phyloP scores from a whole-genome alignment of 2,329 filamentous ascomycete genomes.

The Neonectria magnoliae region DNA sequence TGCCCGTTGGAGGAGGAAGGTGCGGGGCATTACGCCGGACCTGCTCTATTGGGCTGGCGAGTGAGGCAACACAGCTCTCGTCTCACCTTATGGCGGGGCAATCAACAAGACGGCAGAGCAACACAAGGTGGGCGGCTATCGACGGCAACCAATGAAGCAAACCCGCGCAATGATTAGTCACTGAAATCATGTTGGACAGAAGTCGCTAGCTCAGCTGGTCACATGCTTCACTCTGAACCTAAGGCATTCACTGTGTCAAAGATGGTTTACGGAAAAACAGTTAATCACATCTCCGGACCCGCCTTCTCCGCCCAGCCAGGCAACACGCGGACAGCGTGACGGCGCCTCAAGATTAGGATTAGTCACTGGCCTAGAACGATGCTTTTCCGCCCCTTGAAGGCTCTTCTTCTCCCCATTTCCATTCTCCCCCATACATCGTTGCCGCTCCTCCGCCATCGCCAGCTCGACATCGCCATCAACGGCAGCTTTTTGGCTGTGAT shows the following conservation, averaged over 20 bases:
- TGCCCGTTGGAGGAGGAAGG: constrained; percentile 48
- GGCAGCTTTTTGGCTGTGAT: constrained; percentile 14
- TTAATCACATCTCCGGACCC: not conserved
- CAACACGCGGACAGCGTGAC: not conserved
- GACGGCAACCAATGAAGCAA: constrained; percentile 44
- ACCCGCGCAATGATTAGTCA: constrained; percentile 38
- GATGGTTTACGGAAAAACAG: constrained; percentile 25
- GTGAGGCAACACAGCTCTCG: constrained; percentile 34
- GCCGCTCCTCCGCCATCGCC: constrained; percentile 30
- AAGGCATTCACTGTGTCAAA: not conserved
- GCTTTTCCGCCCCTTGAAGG: constrained; percentile 31
- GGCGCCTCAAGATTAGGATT: constrained; percentile 19
- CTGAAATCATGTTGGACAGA: constrained; percentile 16
- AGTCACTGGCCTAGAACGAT: constrained; percentile 25
- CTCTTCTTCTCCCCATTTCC: constrained; percentile 31
- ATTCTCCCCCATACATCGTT: constrained; percentile 30
- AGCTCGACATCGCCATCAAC: constrained; percentile 26
- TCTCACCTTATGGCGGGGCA: constrained; percentile 43
- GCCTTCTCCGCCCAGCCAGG: not conserved
- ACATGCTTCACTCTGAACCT: not conserved
- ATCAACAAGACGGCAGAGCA: constrained; percentile 19
- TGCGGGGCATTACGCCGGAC: constrained; percentile 58
- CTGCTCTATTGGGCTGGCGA: constrained; percentile 40
- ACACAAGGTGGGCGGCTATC: constrained; percentile 37
- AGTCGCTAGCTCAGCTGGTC: not conserved